These are phyloP conservation scores for Fusarium citri DNA, from an alignment of 2,329 filamentous ascomycete genomes.

Conservation along the genomic window DNA sequence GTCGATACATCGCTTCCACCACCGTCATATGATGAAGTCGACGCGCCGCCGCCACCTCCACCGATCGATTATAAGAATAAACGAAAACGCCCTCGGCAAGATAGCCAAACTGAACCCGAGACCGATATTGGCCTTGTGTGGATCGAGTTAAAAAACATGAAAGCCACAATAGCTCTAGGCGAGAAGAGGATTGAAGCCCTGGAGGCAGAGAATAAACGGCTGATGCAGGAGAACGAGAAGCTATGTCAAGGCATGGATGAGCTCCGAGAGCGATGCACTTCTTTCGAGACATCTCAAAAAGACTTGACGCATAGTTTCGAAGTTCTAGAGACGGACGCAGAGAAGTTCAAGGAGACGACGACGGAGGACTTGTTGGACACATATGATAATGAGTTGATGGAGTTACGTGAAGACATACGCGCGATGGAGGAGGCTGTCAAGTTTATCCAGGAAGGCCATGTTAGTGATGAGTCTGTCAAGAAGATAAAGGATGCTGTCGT, in stretches of 20 bases:
- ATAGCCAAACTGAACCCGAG: neutral
- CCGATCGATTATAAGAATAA: slow-evolving; percentile 3
- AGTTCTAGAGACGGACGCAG: neutral
- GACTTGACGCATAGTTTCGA: neutral
- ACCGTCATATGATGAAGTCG: slow-evolving; percentile 5
- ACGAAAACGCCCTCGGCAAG: slow-evolving; percentile 18
- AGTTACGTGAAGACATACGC: slow-evolving; percentile 10
- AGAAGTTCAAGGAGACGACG: neutral
- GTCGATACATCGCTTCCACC: neutral
- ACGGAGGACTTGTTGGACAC: neutral
- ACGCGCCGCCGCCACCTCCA: slow-evolving; percentile 1
- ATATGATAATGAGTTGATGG: slow-evolving; percentile 8
- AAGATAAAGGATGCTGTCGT: slow-evolving; percentile 17
- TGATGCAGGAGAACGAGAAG: neutral
- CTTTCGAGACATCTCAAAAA: neutral
- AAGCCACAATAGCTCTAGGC: neutral
- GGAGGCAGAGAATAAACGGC: neutral
- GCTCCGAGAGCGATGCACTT: neutral
- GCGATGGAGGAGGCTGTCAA: neutral
- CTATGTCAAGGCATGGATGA: neutral
- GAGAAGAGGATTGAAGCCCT: neutral
- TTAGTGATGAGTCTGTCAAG: slow-evolving; percentile 9
- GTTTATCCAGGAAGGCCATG: slow-evolving; percentile 3
- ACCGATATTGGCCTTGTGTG: neutral
- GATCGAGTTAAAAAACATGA: neutral